Conservation (phyloP, 768 basidiomycete species). For the Podaxis sp. region DNA sequence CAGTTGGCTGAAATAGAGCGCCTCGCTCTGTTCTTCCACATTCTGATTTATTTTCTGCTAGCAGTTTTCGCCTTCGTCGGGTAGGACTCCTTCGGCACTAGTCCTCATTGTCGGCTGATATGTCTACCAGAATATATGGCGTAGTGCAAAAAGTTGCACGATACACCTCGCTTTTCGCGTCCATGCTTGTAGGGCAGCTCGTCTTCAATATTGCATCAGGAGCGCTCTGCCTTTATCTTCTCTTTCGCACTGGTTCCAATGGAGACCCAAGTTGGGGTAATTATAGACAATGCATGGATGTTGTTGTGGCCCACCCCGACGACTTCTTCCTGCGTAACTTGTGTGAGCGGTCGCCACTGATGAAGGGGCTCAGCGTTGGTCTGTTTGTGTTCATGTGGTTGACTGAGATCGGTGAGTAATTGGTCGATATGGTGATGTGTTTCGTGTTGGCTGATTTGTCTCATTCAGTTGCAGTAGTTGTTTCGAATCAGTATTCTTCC, state of each 20-base stretch:
- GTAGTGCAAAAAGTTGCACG: constrained; percentile 10
- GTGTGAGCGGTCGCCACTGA: not conserved
- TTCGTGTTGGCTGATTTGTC: not conserved
- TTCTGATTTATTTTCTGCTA: constrained; percentile 15
- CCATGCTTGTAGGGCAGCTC: constrained; percentile 22
- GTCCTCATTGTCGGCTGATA: not conserved
- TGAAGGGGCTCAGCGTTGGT: constrained; percentile 2
- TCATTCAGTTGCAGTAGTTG: not conserved
- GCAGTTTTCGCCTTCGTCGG: constrained; percentile 16
- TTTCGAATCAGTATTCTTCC: constrained; percentile 1
- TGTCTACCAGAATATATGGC: constrained; percentile 15
- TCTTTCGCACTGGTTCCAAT: constrained; percentile 17
- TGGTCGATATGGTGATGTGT: not conserved
- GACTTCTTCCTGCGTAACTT: constrained; percentile 3
- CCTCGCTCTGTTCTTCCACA: constrained; percentile 17
- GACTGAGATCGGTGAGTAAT: constrained; percentile 1
- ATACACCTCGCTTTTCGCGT: constrained; percentile 15
- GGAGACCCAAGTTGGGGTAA: not conserved
- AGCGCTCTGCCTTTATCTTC: constrained; percentile 22
- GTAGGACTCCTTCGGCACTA: constrained; percentile 3
- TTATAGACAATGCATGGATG: constrained; percentile 7
- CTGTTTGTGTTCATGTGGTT: constrained; percentile 6
- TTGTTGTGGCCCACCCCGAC: not conserved
- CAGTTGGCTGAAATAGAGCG: constrained; percentile 16
- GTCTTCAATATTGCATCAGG: constrained; percentile 25